Evolutionary conservation across 495 filamentous ascomycete genomes (phyloP).

Genomic region (Tuber melanosporum): DNA sequence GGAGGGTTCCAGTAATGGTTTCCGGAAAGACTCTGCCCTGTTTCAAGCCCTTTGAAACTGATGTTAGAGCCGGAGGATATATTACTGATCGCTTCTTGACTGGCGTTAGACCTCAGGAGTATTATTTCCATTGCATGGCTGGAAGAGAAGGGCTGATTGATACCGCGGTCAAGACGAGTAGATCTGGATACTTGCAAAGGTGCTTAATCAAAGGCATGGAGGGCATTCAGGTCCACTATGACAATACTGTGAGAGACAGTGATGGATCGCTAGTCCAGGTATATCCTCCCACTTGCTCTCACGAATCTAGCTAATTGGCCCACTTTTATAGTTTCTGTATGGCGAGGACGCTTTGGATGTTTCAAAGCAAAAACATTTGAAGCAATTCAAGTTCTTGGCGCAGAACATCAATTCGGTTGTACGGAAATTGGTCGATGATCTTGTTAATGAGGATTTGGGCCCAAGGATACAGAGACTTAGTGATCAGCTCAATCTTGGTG

Average conservation of each 20-base stretch:
- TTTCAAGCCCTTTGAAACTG: slow-evolving; percentile 85
- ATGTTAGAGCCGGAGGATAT: slow-evolving; percentile 87
- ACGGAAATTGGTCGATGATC: slow-evolving; percentile 42
- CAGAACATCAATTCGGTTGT: slow-evolving; percentile 58
- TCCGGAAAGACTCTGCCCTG: slow-evolving; percentile 94
- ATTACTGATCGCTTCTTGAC: slow-evolving; percentile 96
- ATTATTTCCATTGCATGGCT: slow-evolving; percentile 99
- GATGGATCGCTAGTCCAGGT: slow-evolving; percentile 83
- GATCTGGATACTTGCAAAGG: slow-evolving; percentile 93
- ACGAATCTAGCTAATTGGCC: neutral
- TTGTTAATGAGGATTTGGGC: slow-evolving; percentile 45
- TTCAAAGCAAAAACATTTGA: slow-evolving; percentile 85
- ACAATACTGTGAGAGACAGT: slow-evolving; percentile 85
- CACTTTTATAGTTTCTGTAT: slow-evolving; percentile 62
- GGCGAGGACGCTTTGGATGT: slow-evolving; percentile 95
- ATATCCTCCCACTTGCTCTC: neutral
- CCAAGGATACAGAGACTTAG: slow-evolving; percentile 24
- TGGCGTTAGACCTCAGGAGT: slow-evolving; percentile 93
- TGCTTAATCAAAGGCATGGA: slow-evolving; percentile 99
- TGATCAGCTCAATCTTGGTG: slow-evolving; percentile 25
- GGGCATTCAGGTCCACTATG: slow-evolving; percentile 83
- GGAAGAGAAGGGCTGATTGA: slow-evolving; percentile 98
- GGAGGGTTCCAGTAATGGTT: slow-evolving; percentile 93
- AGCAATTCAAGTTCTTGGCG: slow-evolving; percentile 81
- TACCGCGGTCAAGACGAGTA: slow-evolving; percentile 96